These are phyloP conservation scores for Phytopythium chamaehyphon DNA, from an alignment of 352 stramenopile species.

Conservation along the genomic window DNA sequence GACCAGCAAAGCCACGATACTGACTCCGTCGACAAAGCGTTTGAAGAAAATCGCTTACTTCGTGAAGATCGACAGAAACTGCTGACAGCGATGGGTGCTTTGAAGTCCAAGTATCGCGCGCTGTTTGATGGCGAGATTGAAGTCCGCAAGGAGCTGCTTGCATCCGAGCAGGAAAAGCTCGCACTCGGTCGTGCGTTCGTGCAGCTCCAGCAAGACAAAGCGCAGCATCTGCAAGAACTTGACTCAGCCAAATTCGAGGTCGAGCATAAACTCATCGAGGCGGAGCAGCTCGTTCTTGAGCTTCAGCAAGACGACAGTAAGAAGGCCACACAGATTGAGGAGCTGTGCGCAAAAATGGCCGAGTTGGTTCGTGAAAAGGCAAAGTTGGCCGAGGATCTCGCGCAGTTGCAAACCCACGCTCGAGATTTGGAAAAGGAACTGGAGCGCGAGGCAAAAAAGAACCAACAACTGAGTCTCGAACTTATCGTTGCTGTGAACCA, in stretches of 20 bases:
- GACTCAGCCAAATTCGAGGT: conserved; percentile 62
- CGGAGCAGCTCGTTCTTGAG: conserved; percentile 59
- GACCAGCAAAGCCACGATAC: too few species aligned
- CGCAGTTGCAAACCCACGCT: conserved; percentile 28
- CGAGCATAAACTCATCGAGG: conserved; percentile 54
- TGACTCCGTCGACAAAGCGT: neutral
- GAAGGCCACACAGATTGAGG: conserved; percentile 50
- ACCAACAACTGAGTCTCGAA: conserved; percentile 66
- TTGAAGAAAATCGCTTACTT: conserved; percentile 37
- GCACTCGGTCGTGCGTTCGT: conserved; percentile 61
- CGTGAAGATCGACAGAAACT: conserved; percentile 53
- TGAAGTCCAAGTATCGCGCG: conserved; percentile 54
- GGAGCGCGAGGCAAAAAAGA: conserved; percentile 46
- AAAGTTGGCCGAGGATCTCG: conserved; percentile 26
- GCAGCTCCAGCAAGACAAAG: conserved; percentile 54
- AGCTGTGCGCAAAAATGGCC: conserved; percentile 53
- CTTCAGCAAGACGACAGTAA: conserved; percentile 55
- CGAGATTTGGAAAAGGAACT: conserved; percentile 22
- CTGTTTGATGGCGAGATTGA: conserved; percentile 61
- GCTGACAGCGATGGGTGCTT: conserved; percentile 28
- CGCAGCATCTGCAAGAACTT: conserved; percentile 31
- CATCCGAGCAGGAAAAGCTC: conserved; percentile 69
- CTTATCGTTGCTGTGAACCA: conserved; percentile 68
- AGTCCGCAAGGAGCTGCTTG: conserved; percentile 51
- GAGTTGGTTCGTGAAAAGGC: conserved; percentile 45